Evolutionary conservation across 2,329 filamentous ascomycete genomes (phyloP).

Genomic region (Geosmithia flava): DNA sequence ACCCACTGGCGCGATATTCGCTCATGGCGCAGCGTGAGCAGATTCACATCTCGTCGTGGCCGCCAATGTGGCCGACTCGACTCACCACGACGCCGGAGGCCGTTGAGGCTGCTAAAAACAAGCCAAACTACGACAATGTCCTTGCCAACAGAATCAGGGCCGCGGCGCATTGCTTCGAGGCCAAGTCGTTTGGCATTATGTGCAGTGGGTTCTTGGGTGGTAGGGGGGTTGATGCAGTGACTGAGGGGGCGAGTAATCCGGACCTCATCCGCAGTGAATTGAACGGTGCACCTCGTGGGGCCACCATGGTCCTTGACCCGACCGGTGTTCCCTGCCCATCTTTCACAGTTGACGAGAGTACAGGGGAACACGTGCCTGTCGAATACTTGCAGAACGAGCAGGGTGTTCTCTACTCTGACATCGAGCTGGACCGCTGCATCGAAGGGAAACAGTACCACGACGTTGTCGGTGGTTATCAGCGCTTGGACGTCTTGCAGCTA

Average conservation of each 20-base stretch:
- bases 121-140: conserved; percentile 35
- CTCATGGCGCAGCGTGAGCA: conserved; percentile 43
- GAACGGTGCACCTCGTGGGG: conserved; percentile 24
- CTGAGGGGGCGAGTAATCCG: conserved; percentile 13
- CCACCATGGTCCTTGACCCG: conserved; percentile 37
- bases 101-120: conserved; percentile 5
- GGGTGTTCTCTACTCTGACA: conserved; percentile 36
- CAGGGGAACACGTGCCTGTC: conserved; percentile 7
- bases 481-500: conserved; percentile 39
- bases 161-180: conserved; percentile 45
- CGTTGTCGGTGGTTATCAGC: conserved; percentile 41
- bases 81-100: neutral
- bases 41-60: conserved; percentile 42
- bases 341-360: conserved; percentile 17
- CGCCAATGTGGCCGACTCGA: conserved; percentile 39
- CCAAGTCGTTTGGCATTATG: conserved; percentile 41
- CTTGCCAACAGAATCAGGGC: conserved; percentile 37
- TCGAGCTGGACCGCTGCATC: conserved; percentile 34
- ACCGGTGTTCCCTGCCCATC: conserved; percentile 26
- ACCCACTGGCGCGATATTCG: conserved; percentile 37
- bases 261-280: conserved; percentile 18
- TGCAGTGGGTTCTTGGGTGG: conserved; percentile 29
- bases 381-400: conserved; percentile 31
- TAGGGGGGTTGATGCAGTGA: conserved; percentile 21
- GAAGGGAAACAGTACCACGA: conserved; percentile 47